Evolutionary conservation across 169 alveolate species (phyloP), one percentile per base, ranked within the genome.

Genomic region (Eimeria necatrix): DNA sequence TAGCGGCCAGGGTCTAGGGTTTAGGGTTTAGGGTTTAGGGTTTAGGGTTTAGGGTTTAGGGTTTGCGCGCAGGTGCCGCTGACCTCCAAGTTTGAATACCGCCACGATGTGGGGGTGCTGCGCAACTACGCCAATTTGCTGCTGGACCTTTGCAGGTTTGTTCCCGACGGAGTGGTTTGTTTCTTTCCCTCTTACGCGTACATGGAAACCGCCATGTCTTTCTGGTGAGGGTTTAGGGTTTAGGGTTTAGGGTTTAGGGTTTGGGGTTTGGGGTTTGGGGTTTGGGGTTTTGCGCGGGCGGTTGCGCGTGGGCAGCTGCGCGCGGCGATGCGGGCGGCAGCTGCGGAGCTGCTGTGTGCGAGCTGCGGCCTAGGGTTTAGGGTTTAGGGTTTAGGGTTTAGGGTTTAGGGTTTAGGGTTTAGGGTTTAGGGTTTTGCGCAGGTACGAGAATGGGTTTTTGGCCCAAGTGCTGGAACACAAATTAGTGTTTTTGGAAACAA

Each of bases 121-220:
- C 97, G 99, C 68, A 99, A 98, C 95, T 99, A 99, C 95, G 99
- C 99, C 7, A 96, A 96, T 41, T 97, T 99, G 46, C 95, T 99
- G 10, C 96, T 98, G 3, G 99, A 98, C 87, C 97, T 99, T 70
- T 96, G 98, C 52, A 90, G 97, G 96, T 81, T 95, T 60, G 99
- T 98, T 0, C 99, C 99, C 5, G 99, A 99, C 96, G 99, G 99
- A 1, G 96, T 99, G 10, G 99, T 99, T 0, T 98, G 99, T 53
- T 99, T 99, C 98, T 99, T 99, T 96, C 99, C 99, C 12, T 97
- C 99, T 18, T 98, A 98, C 95, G 96, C 98, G 59, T 98, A 97
- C 93, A 98, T 98, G 99, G 99, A 98, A 93, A 97, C 95, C 48
- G 98, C 98, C 18, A 96, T 98, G 52, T 98, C 98, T 26, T 91